Percentiles rank a stretch among this genome's conserved stretches.
These are phyloP conservation scores for Thelonectria rubi DNA, from an alignment of 2,329 filamentous ascomycete genomes.

Conservation along the genomic window DNA sequence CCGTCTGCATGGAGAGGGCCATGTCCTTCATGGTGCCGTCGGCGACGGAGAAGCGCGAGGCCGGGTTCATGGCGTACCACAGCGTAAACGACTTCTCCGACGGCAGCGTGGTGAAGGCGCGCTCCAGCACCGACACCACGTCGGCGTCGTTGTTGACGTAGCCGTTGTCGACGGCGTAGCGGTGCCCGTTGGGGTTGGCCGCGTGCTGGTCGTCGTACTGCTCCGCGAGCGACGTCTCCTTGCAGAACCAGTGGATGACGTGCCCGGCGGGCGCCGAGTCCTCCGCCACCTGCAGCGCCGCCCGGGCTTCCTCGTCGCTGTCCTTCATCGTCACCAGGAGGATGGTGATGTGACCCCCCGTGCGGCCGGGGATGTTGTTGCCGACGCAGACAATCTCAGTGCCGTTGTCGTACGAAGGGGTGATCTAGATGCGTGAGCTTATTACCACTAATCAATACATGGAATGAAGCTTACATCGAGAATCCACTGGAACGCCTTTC, in stretches of 20 bases:
- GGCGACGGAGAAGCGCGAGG: conserved; percentile 41
- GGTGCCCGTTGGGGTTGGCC: conserved; percentile 58
- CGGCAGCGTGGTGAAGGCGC: conserved; percentile 59
- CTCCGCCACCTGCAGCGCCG: conserved; percentile 48
- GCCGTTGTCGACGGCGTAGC: conserved; percentile 61
- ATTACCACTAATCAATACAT: background rate
- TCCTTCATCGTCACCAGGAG: conserved; percentile 55
- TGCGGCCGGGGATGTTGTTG: conserved; percentile 21
- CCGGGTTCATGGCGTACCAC: conserved; percentile 62
- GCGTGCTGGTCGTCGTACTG: conserved; percentile 55
- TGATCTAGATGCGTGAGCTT: conserved; percentile 17
- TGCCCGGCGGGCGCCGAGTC: conserved; percentile 50
- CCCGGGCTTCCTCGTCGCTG: conserved; percentile 45
- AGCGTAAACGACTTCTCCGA: conserved; percentile 55
- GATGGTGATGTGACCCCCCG: conserved; percentile 43
- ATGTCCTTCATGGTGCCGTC: conserved; percentile 53
- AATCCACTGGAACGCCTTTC: conserved; percentile 58
- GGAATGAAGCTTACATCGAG: conserved; percentile 46
- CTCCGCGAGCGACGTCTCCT: conserved; percentile 50
- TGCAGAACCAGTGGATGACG: conserved; percentile 49
- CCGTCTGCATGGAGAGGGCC: conserved; percentile 63
- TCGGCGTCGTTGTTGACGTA: conserved; percentile 59
- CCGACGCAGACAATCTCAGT: conserved; percentile 32
- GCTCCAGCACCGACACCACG: conserved; percentile 54
- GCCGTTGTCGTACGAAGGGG: conserved; percentile 23